These are phyloP conservation scores for Multifurca ochricompacta DNA, from an alignment of 768 basidiomycete species.

Conservation along the genomic window DNA sequence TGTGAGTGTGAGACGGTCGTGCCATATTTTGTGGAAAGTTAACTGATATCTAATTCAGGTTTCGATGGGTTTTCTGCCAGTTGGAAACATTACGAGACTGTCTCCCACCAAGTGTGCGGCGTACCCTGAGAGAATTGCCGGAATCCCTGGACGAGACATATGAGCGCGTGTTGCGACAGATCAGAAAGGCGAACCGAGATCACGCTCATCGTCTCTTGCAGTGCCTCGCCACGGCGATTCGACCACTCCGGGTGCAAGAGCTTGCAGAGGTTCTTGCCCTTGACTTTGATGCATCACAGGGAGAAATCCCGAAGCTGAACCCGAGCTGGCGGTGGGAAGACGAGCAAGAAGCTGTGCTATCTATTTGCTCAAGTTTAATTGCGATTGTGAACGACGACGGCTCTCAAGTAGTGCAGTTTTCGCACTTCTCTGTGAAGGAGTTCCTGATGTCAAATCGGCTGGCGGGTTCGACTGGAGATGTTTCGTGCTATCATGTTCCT, in stretches of 20 bases:
- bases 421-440: too few species aligned
- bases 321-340: not conserved
- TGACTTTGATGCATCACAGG: not conserved
- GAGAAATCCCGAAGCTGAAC: not conserved
- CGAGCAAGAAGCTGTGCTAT: not conserved
- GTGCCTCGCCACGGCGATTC: too few species aligned
- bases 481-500: too few species aligned
- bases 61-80: too few species aligned
- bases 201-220: too few species aligned
- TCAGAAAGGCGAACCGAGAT: not conserved
- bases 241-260: not conserved
- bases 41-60: not conserved
- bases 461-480: too few species aligned
- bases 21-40: too few species aligned
- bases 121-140: too few species aligned
- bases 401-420: too few species aligned
- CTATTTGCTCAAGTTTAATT: not conserved
- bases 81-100: not conserved
- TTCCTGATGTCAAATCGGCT: too few species aligned
- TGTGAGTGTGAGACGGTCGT: too few species aligned
- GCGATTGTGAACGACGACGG: too few species aligned
- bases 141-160: not conserved
- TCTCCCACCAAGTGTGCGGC: not conserved
- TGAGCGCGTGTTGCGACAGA: not conserved
- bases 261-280: not conserved